Evolutionary conservation across 169 alveolate genomes (phyloP).

Genomic region (Plasmodium knowlesi): DNA sequence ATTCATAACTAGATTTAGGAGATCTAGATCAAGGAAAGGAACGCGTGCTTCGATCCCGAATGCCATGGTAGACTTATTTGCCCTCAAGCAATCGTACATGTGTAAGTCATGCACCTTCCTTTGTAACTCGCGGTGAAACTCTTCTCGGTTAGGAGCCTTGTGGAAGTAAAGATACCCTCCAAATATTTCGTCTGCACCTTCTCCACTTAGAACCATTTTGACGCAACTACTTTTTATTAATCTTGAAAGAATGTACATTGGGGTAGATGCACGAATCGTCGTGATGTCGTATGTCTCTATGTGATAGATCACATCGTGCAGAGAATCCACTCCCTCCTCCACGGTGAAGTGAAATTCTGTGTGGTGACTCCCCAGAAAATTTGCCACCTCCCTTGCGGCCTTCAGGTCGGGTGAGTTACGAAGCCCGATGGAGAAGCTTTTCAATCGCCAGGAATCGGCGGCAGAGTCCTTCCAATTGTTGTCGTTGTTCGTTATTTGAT

Average conservation of each 20-base stretch:
- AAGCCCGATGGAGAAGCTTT: constrained; percentile 68
- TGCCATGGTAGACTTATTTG: constrained; percentile 90
- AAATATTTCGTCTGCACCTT: constrained; percentile 91
- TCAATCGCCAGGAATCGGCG: background rate
- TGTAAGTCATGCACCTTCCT: constrained; percentile 85
- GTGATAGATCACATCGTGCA: constrained; percentile 88
- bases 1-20: constrained; percentile 36
- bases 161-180: constrained; percentile 92
- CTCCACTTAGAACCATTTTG: constrained; percentile 90
- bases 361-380: constrained; percentile 87
- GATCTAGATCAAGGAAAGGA: constrained; percentile 87
- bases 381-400: constrained; percentile 78
- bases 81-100: constrained; percentile 87
- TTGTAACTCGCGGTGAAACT: constrained; percentile 86
- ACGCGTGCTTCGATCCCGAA: constrained; percentile 92
- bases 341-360: constrained; percentile 87
- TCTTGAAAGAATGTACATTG: constrained; percentile 89
- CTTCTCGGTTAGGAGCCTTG: constrained; percentile 87
- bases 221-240: constrained; percentile 83
- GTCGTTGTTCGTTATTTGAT: background rate
- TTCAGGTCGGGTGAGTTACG: constrained; percentile 47
- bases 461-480: background rate
- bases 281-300: constrained; percentile 90
- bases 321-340: constrained; percentile 83
- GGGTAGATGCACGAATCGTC: constrained; percentile 91